Evolutionary conservation across 192 early-diverging fungal genomes (phyloP).

Genomic region (Coemansia sp.): DNA sequence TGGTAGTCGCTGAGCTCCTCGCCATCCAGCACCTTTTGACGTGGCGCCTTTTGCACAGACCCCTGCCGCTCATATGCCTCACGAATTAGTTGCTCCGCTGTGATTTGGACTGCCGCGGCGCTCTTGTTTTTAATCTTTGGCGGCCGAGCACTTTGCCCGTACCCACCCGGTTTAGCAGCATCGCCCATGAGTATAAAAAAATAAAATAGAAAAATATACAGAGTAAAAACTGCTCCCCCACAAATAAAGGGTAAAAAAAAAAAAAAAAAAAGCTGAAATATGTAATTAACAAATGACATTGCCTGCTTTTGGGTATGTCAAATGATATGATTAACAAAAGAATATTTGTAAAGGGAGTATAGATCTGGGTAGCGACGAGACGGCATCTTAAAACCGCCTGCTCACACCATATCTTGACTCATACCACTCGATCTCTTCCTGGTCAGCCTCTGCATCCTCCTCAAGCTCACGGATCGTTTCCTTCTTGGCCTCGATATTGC

Average conservation of each 20-base stretch:
- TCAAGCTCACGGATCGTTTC: not conserved
- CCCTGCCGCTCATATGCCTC: conserved; percentile 86
- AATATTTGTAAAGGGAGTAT: too few species aligned
- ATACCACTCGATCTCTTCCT: not conserved
- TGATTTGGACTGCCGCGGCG: conserved; percentile 96
- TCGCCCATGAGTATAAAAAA: conserved; percentile 5
- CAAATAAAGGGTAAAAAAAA: too few species aligned
- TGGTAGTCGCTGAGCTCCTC: conserved; percentile 94
- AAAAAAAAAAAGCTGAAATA: not conserved
- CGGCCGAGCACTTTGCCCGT: conserved; percentile 32
- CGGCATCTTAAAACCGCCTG: too few species aligned
- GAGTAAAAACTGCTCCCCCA: too few species aligned
- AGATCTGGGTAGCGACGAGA: too few species aligned
- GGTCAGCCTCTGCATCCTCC: not conserved
- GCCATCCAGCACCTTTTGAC: conserved; percentile 87
- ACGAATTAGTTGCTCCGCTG: conserved; percentile 97
- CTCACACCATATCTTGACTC: too few species aligned
- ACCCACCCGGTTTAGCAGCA: conserved; percentile 33
- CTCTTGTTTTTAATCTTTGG: conserved; percentile 96
- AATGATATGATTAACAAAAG: not conserved
- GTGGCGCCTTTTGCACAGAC: conserved; percentile 68
- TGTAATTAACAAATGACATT: conserved; percentile 9
- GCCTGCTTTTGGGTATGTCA: conserved; percentile 4
- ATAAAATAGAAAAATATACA: conserved; percentile 7
- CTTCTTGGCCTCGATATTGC: not conserved